Conservation (phyloP, 352 stramenopile genomes). For the Blastocystis sp. region DNA sequence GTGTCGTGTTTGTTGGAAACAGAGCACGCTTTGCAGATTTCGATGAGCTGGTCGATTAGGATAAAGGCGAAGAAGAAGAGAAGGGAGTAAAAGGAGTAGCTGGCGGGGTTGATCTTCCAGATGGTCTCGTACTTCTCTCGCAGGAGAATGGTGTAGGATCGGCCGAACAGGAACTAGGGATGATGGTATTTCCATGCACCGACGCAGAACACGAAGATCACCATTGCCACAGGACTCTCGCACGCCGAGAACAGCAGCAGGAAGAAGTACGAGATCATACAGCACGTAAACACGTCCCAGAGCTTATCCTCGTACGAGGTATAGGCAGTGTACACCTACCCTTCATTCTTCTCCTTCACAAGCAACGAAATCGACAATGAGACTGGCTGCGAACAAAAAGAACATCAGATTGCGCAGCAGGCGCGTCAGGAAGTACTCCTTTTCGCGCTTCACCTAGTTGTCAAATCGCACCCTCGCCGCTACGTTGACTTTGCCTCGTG, state of each 20-base stretch:
- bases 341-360: not conserved
- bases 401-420: constrained; percentile 42
- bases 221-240: not conserved
- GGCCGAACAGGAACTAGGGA: constrained; percentile 11
- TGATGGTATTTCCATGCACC: not conserved
- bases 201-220: constrained; percentile 16
- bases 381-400: constrained; percentile 15
- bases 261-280: constrained; percentile 16
- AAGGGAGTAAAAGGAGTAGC: constrained; percentile 27
- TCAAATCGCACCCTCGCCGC: not conserved
- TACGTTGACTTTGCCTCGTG: constrained; percentile 29
- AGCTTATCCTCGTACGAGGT: constrained; percentile 38
- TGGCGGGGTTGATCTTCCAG: constrained; percentile 18
- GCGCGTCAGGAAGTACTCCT: constrained; percentile 46
- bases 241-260: constrained; percentile 13
- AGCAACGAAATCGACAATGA: constrained; percentile 21
- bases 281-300: constrained; percentile 59
- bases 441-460: constrained; percentile 6
- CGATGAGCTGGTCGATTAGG: constrained; percentile 38
- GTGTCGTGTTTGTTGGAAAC: constrained; percentile 8
- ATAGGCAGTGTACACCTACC: constrained; percentile 38
- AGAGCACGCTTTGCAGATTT: constrained; percentile 13
- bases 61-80: constrained; percentile 52
- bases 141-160: constrained; percentile 15
- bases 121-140: not conserved